Evolutionary conservation across 1,284 basidiomycete genomes (phyloP), one percentile per base, ranked within the genome.

Genomic region (Pascua sp.): DNA sequence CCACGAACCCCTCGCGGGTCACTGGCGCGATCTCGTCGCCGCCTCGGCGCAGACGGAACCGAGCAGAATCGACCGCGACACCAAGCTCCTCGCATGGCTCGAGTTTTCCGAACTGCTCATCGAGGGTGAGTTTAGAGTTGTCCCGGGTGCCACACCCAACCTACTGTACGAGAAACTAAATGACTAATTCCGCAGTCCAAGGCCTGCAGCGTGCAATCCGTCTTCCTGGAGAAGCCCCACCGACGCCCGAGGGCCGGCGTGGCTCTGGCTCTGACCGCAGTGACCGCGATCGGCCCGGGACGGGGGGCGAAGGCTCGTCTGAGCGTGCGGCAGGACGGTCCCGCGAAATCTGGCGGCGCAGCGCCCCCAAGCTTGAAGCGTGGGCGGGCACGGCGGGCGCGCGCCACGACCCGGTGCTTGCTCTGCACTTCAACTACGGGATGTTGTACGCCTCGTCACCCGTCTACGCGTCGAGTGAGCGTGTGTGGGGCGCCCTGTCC

Each of bases 81-180:
- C 66, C 16, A 76, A 73, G 60, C 57, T 77, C 9, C 66, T 77
- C n/a, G 70, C 72, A 5, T 77, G 76, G 76, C 57, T 76, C 16
- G 75, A 77, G 60, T 73, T 71, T 52, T 67, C 73, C 16, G 76
- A 77, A 59, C 65, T 67, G 13, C 63, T 77, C 0, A 63, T 67
- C 8, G 71, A 77, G 32, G 71, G 24, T 32, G 24, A 32, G 24
- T 66, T 16, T 18, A 32, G 24, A 32, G 24, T 32, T 32, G 24
- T 32, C 24, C 24, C 24, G 24, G 24, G 24, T 32, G 24, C 24
- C 24, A 32, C 24, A 32, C 24, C 24, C 24, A 32, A 32, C 24
- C 24, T 32, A 32, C 24, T 32, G 24, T 32, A 7, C 24, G 24
- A 32, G 24, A 32, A 32, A 32, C 24, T 32, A 32, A 47, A 15